Evolutionary conservation across 2,329 filamentous ascomycete species (phyloP), one percentile per base, ranked within the genome.

Genomic region (Colletotrichum gloeosporioides): DNA sequence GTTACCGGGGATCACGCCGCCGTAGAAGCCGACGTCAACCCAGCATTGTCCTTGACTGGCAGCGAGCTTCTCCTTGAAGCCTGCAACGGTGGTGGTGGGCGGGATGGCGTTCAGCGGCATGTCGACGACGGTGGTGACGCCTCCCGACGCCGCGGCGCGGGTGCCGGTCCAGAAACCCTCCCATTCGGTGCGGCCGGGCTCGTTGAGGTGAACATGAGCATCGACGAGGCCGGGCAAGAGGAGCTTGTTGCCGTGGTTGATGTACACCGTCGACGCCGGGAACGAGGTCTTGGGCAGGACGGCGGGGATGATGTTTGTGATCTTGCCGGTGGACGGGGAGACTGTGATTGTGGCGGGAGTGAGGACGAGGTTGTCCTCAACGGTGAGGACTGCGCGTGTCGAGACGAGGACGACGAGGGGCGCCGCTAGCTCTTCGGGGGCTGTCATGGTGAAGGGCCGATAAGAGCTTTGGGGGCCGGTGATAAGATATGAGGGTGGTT

Each of bases 1-100:
- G 82, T 99, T 99, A 3, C 96, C 97, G 5, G 97, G 97, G 64
- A 99, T 93, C 53, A 99, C 92, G 36, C 97, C 97, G 31, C 97
- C 97, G 83, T 99, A 99, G 85, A 99, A 99, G 34, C 96, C 97
- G n/a, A 99, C 96, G 81, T 99, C 97, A 31, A 99, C 95, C 96
- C 96, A 99, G 86, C 96, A 98, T 86, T 99, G 94, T 39, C 95
- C 95, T 77, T 91, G 86, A 55, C 95, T 95, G 29, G 97, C 97
- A 32, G 91, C 90, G 63, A 98, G 89, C 89, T 99, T 99, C 87
- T 95, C 94, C 77, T 94, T 89, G 79, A 99, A 90, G 8, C 94
- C 95, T 22, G 89, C 88, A 4, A 99, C 90, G 0, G 96, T 99
- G 12, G 96, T 99, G 0, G 97, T 99, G 0, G 97, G 97, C 44